Evolutionary conservation across 2,329 filamentous ascomycete species (phyloP).

Genomic region (Chrysoporthe cubensis): DNA sequence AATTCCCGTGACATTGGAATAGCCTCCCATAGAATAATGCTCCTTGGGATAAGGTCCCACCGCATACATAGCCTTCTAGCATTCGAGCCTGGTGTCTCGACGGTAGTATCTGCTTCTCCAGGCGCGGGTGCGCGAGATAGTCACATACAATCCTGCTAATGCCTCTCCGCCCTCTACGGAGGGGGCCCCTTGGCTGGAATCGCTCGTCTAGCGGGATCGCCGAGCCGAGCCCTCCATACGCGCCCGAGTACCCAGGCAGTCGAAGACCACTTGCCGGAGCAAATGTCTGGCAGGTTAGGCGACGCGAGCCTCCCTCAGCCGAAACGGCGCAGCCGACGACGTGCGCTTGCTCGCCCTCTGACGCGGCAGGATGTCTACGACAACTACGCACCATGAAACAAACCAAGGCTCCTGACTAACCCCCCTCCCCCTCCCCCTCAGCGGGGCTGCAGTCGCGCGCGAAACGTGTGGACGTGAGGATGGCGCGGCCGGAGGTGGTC

Average conservation of each 20-base stretch:
- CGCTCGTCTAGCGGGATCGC: not conserved
- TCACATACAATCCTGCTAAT: not conserved
- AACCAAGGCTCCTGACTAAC: not conserved
- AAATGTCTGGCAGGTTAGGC: too few relatives aligned
- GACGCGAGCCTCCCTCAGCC: too few relatives aligned
- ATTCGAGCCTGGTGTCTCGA: not conserved
- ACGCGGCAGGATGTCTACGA: not conserved
- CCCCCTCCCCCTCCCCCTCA: not conserved
- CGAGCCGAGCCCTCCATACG: not conserved
- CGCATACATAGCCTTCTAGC: too few relatives aligned
- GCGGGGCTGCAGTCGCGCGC: conserved; percentile 2
- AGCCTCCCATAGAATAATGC: too few relatives aligned
- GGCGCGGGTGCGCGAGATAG: not conserved
- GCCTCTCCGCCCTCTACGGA: not conserved
- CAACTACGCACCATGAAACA: conserved; percentile 4
- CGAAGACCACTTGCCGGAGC: too few relatives aligned
- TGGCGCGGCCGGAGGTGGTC: not conserved
- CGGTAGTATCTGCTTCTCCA: not conserved
- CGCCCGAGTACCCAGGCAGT: too few relatives aligned
- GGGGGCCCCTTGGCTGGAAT: not conserved
- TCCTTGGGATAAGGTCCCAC: too few relatives aligned
- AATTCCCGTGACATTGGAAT: too few relatives aligned
- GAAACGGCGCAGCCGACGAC: not conserved
- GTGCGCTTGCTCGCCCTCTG: not conserved
- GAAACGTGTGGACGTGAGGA: not conserved